phyloP scores from a whole-genome alignment of 2,329 filamentous ascomycete genomes.

The Ceratocystis cacaofunesta region DNA sequence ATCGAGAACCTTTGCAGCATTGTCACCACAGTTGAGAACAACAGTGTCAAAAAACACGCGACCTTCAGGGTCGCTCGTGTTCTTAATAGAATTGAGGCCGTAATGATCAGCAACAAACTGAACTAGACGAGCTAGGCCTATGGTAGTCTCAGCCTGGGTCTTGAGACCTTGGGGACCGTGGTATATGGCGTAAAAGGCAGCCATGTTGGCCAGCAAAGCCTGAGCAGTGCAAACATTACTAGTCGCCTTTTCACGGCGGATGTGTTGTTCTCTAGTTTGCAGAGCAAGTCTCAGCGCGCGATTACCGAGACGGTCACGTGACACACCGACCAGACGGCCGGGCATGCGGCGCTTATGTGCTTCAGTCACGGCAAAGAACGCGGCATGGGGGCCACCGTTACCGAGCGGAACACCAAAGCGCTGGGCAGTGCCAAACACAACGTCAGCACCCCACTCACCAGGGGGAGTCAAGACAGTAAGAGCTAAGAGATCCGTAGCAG shows the following conservation, averaged over 20 bases:
- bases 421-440: conserved; percentile 87
- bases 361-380: conserved; percentile 85
- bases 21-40: conserved; percentile 40
- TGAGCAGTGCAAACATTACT: conserved; percentile 97
- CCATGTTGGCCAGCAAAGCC: conserved; percentile 89
- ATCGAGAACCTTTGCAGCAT: conserved; percentile 27
- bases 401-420: conserved; percentile 84
- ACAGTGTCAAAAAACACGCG: conserved; percentile 67
- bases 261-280: conserved; percentile 92
- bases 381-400: conserved; percentile 87
- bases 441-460: conserved; percentile 87
- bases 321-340: conserved; percentile 76
- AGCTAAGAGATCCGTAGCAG: conserved; percentile 78
- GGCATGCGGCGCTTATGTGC: conserved; percentile 92
- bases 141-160: conserved; percentile 65
- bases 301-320: conserved; percentile 74
- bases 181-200: conserved; percentile 84
- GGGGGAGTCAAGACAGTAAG: conserved; percentile 78
- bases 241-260: conserved; percentile 88
- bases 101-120: conserved; percentile 47
- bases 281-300: conserved; percentile 70
- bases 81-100: conserved; percentile 48
- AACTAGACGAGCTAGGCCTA: conserved; percentile 54
- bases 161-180: conserved; percentile 75
- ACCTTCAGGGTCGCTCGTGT: conserved; percentile 39